These are phyloP conservation scores for Gloeopeniophorella convolvens DNA, from an alignment of 768 basidiomycete species.

Conservation along the genomic window DNA sequence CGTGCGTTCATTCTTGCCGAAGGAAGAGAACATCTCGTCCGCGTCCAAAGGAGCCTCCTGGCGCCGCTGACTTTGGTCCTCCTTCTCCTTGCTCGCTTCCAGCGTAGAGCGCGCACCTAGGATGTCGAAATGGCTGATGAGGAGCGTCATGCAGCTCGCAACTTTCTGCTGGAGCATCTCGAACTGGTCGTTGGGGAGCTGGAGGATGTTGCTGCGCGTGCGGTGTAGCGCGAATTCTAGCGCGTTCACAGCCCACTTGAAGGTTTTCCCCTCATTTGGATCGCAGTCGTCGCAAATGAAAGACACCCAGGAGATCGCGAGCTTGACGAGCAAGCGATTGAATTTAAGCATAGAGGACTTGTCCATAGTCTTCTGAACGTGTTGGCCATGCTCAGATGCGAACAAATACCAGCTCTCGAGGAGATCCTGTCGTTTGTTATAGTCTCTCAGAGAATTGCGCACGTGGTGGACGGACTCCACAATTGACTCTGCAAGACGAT, in stretches of 20 bases:
- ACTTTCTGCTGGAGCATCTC: constrained; percentile 86
- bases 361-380: constrained; percentile 87
- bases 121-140: constrained; percentile 97
- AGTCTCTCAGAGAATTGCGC: constrained; percentile 53
- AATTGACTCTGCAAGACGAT: constrained; percentile 86
- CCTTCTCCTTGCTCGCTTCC: constrained; percentile 87
- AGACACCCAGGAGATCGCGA: constrained; percentile 96
- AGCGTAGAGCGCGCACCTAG: constrained; percentile 85
- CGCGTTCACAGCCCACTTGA: constrained; percentile 97
- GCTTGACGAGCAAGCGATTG: constrained; percentile 74
- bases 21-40: constrained; percentile 36
- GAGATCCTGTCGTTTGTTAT: constrained; percentile 70
- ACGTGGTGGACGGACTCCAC: constrained; percentile 89
- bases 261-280: constrained; percentile 90
- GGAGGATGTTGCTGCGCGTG: constrained; percentile 84
- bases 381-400: constrained; percentile 92
- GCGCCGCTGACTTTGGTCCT: constrained; percentile 64
- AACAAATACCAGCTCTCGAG: constrained; percentile 93
- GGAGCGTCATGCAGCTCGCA: constrained; percentile 92
- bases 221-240: constrained; percentile 88
- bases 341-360: constrained; percentile 62
- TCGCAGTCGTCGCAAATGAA: constrained; percentile 99
- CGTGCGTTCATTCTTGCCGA: constrained; percentile 30
- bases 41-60: constrained; percentile 38
- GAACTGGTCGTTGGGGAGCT: constrained; percentile 85